A percentile compares a stretch with the other conserved stretches of the same genome.
These are phyloP conservation scores for Penicillium longicatenatum DNA, from an alignment of 495 filamentous ascomycete genomes.

Conservation along the genomic window DNA sequence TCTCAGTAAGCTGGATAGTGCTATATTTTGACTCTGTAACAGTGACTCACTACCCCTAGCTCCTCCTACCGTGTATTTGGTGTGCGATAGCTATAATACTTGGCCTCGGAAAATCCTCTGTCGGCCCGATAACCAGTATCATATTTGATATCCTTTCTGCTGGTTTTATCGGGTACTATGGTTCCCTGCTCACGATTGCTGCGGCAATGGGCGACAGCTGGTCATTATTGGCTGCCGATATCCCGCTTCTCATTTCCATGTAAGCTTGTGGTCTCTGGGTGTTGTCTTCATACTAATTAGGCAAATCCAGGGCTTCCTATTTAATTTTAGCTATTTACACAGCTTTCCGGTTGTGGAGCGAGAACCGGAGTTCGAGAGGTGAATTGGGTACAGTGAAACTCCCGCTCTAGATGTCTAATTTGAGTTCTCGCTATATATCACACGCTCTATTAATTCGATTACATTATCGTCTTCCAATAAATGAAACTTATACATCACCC, in stretches of 20 bases:
- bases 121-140: background rate
- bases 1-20: background rate
- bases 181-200: background rate
- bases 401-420: background rate
- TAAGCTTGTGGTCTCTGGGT: background rate
- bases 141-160: background rate
- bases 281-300: background rate
- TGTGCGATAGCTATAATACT: background rate
- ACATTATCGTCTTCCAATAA: too few relatives aligned
- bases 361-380: background rate
- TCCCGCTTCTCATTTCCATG: background rate
- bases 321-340: background rate
- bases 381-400: background rate
- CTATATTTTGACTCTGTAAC: background rate
- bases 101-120: background rate
- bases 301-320: background rate
- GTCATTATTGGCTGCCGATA: background rate
- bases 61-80: background rate
- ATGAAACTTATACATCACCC: too few relatives aligned
- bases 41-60: background rate
- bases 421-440: too few relatives aligned
- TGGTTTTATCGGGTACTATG: background rate
- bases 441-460: too few relatives aligned
- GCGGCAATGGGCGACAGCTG: background rate
- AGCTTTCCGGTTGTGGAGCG: background rate